A percentile compares a stretch with the other conserved stretches of the same genome.
Evolutionary conservation across 2,329 filamentous ascomycete species (phyloP).

Genomic region (Pestalotiopsis sp.): DNA sequence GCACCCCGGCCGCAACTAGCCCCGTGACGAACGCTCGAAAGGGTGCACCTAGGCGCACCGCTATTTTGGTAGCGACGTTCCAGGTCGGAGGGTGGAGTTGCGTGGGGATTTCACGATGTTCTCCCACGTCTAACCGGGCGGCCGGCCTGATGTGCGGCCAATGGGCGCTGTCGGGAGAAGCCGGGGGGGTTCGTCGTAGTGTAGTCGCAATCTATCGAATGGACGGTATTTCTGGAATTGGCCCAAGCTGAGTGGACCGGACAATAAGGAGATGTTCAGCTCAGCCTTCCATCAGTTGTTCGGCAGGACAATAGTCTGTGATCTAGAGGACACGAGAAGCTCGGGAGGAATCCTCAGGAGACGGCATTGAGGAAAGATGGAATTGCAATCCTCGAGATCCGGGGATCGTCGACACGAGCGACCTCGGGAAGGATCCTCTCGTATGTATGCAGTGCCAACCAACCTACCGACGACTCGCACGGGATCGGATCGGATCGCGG

Average conservation of each 20-base stretch:
- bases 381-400: not conserved
- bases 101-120: conserved; percentile 16
- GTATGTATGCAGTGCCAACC: not conserved
- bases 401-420: not conserved
- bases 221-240: not conserved
- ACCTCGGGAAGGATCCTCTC: not conserved
- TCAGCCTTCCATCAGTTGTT: conserved; percentile 3
- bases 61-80: conserved; percentile 19
- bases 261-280: not conserved
- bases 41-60: conserved; percentile 16
- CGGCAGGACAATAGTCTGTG: not conserved
- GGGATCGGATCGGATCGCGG: not conserved
- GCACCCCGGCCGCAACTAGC: conserved; percentile 13
- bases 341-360: not conserved
- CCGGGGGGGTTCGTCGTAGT: conserved; percentile 3
- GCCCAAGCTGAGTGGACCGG: not conserved
- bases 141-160: not conserved
- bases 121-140: not conserved
- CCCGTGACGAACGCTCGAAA: conserved; percentile 15
- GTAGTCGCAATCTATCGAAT: conserved; percentile 8
- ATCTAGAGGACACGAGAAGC: not conserved
- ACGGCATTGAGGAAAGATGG: not conserved
- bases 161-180: conserved; percentile 5
- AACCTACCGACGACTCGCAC: not conserved
- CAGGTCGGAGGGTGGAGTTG: conserved; percentile 17